phyloP scores from a whole-genome alignment of 352 stramenopile genomes.

The Pythium apleroticum region DNA sequence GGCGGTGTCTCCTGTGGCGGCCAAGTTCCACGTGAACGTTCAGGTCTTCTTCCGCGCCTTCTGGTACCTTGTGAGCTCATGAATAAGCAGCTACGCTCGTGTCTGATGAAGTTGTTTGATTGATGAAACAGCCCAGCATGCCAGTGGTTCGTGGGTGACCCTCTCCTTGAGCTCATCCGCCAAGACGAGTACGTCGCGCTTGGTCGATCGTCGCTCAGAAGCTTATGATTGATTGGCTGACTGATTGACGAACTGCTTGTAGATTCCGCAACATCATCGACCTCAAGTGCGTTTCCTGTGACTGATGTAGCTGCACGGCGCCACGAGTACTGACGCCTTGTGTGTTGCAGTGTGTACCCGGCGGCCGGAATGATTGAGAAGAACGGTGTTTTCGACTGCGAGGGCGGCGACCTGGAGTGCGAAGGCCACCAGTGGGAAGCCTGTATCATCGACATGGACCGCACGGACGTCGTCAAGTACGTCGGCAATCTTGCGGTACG shows the following conservation, averaged over 20 bases:
- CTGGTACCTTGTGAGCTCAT: slow-evolving; percentile 35
- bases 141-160: slow-evolving; percentile 77
- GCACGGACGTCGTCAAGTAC: slow-evolving; percentile 74
- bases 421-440: slow-evolving; percentile 68
- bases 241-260: slow-evolving; percentile 5
- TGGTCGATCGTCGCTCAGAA: not conserved
- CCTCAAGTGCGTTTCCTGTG: slow-evolving; percentile 41
- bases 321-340: not conserved
- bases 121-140: slow-evolving; percentile 56
- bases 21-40: slow-evolving; percentile 41
- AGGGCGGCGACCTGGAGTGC: slow-evolving; percentile 67
- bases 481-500: slow-evolving; percentile 69
- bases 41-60: slow-evolving; percentile 74
- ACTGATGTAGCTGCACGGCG: not conserved
- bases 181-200: slow-evolving; percentile 48
- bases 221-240: not conserved
- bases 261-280: slow-evolving; percentile 74
- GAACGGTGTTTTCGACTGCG: slow-evolving; percentile 57
- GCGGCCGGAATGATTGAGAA: slow-evolving; percentile 71
- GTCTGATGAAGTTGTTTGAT: not conserved
- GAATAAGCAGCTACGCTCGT: not conserved
- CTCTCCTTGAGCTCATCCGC: slow-evolving; percentile 66
- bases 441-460: slow-evolving; percentile 76
- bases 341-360: slow-evolving; percentile 52
- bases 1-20: slow-evolving; percentile 19